Evolutionary conservation across 78 protist genomes (phyloP).

Genomic region (Protostelium mycophagum): DNA sequence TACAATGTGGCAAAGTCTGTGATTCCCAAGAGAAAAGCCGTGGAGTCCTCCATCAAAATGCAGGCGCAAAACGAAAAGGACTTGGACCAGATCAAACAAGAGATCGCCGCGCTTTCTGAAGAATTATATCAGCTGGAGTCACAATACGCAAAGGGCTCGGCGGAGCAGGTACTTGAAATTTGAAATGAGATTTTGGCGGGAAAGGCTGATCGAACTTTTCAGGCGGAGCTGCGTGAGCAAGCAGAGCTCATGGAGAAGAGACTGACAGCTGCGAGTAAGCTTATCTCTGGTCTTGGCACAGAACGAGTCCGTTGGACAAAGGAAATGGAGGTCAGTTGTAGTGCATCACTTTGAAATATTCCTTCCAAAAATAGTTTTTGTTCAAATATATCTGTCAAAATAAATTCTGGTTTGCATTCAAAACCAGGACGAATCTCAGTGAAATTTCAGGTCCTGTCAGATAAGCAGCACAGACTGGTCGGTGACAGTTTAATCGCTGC

Average conservation of each 20-base stretch:
- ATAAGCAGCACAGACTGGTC: conserved; percentile 17
- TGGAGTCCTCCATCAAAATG: conserved; percentile 4
- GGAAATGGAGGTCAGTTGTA: conserved; percentile 22
- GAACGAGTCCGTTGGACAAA: conserved; percentile 81
- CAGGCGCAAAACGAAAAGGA: conserved; percentile 20
- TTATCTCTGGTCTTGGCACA: conserved; percentile 76
- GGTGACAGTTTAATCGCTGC: conserved; percentile 87
- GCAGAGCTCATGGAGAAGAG: conserved; percentile 65
- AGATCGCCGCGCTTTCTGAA: conserved; percentile 24
- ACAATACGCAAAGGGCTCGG: conserved; percentile 27
- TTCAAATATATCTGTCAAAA: too few relatives aligned
- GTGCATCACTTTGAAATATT: too few relatives aligned
- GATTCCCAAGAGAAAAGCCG: conserved; percentile 62
- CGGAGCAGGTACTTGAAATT: too few relatives aligned
- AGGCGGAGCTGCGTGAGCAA: conserved; percentile 45
- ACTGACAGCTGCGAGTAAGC: conserved; percentile 69
- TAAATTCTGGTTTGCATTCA: too few relatives aligned
- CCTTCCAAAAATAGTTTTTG: too few relatives aligned
- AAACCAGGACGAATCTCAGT: too few relatives aligned
- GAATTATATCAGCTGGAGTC: conserved; percentile 25
- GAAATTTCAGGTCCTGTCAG: conserved; percentile 5
- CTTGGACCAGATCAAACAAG: conserved; percentile 11
- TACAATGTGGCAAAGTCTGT: conserved; percentile 39
- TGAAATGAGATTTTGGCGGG: too few relatives aligned
- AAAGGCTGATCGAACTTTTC: too few relatives aligned